Evolutionary conservation across 2,329 filamentous ascomycete species (phyloP), one percentile per base, ranked within the genome.

Genomic region (Arthrinium puccinioides): DNA sequence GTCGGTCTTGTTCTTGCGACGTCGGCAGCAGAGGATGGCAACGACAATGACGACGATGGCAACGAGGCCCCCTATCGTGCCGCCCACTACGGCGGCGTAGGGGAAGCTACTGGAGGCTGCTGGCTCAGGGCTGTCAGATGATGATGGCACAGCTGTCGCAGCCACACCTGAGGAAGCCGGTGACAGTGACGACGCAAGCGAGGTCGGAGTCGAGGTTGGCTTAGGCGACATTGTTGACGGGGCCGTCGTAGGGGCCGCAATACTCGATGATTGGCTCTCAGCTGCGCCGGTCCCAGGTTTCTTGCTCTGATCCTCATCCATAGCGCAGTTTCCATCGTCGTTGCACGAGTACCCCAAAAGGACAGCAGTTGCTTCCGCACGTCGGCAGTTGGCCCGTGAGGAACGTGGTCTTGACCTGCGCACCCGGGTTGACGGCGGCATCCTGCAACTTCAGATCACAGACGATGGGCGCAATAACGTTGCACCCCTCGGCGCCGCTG

Each of bases 271-370:
- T n/a, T n/a, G n/a, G n/a, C n/a, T n/a, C n/a, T n/a, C n/a, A n/a
- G n/a, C n/a, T n/a, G n/a, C n/a, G n/a, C n/a, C n/a, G n/a, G n/a
- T n/a, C 8, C 47, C 31, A 8, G 56, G 56, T 36, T 47, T 50
- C 45, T 52, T 33, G 53, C 49, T 62, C 50, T 82, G 73, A 49
- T 82, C 69, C 13, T 60, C 44, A 43, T 78, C 57, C 47, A 62
- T 65, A 9, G 65, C 54, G 49, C 83, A 87, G 43, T 62, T 40
- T 34, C 58, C 56, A 28, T 61, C 61, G 36, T 53, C 54, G 24
- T 70, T 58, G 60, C 84, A 89, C 2, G 64, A 62, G 60, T 82
- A 88, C 3, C 84, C n/a, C 84, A 56, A 81, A 80, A 0, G 84
- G 84, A 53, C 84, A 89, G 59, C 84, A 89, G n/a, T 48, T 57